Percentiles rank a stretch among this genome's conserved stretches.
Evolutionary conservation across 2,329 filamentous ascomycete species (phyloP).

Genomic region (Penicillium sp.): DNA sequence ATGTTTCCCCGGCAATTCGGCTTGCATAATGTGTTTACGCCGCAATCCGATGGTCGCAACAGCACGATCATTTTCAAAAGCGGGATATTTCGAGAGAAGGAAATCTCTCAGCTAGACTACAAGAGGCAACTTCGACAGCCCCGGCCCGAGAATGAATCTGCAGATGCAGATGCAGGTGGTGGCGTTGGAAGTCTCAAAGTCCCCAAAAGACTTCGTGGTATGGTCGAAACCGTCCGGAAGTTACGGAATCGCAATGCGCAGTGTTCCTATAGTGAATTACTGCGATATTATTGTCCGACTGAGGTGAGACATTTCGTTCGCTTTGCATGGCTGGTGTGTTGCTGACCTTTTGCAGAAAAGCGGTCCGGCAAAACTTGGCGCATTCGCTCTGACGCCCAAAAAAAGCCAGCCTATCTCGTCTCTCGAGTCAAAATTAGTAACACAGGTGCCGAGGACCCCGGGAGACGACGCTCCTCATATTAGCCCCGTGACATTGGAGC

Average conservation of each 20-base stretch:
- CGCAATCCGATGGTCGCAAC: slow-evolving; percentile 62
- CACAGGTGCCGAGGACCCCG: slow-evolving; percentile 22
- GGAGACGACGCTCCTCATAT: background rate
- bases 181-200: slow-evolving; percentile 23
- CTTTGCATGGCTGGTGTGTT: background rate
- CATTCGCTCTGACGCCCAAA: slow-evolving; percentile 1
- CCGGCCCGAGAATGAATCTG: background rate
- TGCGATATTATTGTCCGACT: slow-evolving; percentile 77
- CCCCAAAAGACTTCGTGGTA: slow-evolving; percentile 62
- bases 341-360: slow-evolving; percentile 22
- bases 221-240: slow-evolving; percentile 60
- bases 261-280: slow-evolving; percentile 77
- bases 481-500: background rate
- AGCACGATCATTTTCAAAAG: slow-evolving; percentile 77
- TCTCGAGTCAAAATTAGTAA: slow-evolving; percentile 22
- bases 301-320: slow-evolving; percentile 37
- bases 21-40: slow-evolving; percentile 90
- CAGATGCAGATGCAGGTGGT: slow-evolving; percentile 5
- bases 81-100: slow-evolving; percentile 81
- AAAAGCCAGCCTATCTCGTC: slow-evolving; percentile 13
- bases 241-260: slow-evolving; percentile 70
- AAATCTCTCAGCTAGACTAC: slow-evolving; percentile 56
- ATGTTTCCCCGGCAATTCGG: slow-evolving; percentile 90
- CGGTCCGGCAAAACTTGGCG: slow-evolving; percentile 26
- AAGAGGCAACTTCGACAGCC: slow-evolving; percentile 10